Evolutionary conservation across 169 alveolate genomes (phyloP), one percentile per base, ranked within the genome.

Genomic region (Plasmodium knowlesi): DNA sequence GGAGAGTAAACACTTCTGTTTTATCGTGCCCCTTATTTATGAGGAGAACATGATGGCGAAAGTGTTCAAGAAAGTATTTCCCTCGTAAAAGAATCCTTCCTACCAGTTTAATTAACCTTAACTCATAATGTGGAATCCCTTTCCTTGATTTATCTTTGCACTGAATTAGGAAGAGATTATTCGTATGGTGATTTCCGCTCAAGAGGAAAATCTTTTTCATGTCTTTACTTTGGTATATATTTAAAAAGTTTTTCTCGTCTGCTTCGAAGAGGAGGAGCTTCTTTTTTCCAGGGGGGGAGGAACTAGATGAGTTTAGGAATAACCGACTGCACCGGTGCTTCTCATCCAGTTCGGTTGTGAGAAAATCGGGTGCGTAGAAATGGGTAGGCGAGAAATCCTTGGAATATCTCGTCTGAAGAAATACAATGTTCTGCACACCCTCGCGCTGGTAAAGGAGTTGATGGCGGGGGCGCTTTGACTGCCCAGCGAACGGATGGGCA

Each of bases 101-200:
- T 2, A 70, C 54, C 10, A 50, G 22, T 12, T 4, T 9, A 25
- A 86, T 32, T 22, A 74, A 3, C 37, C 30, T 61, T 28, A 54
- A 25, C 32, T 54, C 43, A 76, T 86, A 74, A n/a, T 34, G 57
- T 5, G 5, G 43, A 53, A 28, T 86, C 28, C 41, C 41, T 1
- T 86, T 86, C 30, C 80, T 86, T 12, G 32, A 9, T n/a, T 19
- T 22, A 16, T 67, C 22, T 14, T 74, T 54, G 16, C 37, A 43
- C 39, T 86, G 74, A 34, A 86, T 9, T 1, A 86, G 46, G 39
- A 86, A 86, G 39, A 86, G 67, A 9, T 76, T 76, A 43, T 86
- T 86, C 43, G 57, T 74, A 14, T 74, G 10, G 67, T 86, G 93
- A 10, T 83, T 86, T 16, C 93, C 93, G 80, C 93, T 86, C 16